phyloP scores from a whole-genome alignment of 306 rosid species.

The Cucurbita maxima region DNA sequence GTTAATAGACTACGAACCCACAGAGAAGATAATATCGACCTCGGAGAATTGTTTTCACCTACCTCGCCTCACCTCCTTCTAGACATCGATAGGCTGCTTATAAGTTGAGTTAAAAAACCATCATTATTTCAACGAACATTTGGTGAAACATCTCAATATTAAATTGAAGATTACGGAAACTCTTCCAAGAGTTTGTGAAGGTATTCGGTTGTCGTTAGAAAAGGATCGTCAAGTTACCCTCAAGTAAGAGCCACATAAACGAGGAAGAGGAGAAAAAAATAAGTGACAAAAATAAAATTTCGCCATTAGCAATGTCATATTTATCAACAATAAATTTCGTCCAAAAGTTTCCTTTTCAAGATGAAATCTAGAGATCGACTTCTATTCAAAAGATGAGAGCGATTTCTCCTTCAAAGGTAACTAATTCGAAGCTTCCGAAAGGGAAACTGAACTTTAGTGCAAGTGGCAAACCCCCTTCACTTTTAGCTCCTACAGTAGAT shows the following conservation, averaged over 20 bases:
- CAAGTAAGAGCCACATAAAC: background rate
- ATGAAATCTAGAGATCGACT: background rate
- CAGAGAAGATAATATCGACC: background rate
- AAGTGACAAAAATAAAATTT: background rate
- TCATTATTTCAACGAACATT: too few species aligned
- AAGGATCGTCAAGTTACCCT: background rate
- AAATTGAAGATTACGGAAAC: background rate
- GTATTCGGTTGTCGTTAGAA: background rate
- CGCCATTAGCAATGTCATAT: background rate
- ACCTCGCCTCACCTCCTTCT: background rate
- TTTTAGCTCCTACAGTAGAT: background rate
- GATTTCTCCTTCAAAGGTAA: background rate
- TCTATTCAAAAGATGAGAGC: background rate
- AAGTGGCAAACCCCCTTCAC: background rate
- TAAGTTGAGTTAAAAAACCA: background rate
- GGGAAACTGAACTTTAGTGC: background rate
- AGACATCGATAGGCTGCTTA: background rate
- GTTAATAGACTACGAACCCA: background rate
- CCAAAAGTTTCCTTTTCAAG: background rate
- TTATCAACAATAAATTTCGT: background rate
- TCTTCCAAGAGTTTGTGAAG: background rate
- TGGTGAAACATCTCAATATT: background rate
- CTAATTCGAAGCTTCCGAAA: background rate
- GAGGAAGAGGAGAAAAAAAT: background rate
- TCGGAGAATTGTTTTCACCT: background rate